Evolutionary conservation across 2,329 filamentous ascomycete genomes (phyloP), one percentile per base, ranked within the genome.

Genomic region (Neonectria hederae): DNA sequence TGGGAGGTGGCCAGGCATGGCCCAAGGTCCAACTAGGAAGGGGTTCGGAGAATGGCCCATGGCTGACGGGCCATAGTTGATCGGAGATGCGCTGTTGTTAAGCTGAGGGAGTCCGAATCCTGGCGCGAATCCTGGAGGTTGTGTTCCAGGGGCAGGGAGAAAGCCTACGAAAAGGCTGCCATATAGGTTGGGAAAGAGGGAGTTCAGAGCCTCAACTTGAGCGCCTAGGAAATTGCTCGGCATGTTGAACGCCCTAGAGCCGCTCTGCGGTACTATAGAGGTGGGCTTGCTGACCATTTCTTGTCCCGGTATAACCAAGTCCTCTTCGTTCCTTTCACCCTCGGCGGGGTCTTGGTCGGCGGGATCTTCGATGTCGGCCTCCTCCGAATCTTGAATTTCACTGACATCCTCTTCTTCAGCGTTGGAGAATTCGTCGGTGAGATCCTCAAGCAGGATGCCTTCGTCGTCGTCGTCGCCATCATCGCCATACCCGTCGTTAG

Each of bases 401-500:
- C 49, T 49, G 56, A 48, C 51, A 14, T 56, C 60, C 7, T 65
- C 62, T 24, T 65, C 40, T 13, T 69, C 65, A 26, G 35, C 60
- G 4, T 75, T 70, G 10, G 65, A 70, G 24, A 63, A 59, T 22
- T 72, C 66, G 22, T 74, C 72, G 14, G 63, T 61, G 2, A 76
- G 57, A 42, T 82, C 78, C 6, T 78, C 76, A 10, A 79, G 68
- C 1, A 75, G 45, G 30, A 78, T 68, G 3, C 76, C 77, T 26
- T 80, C 76, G 3, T 81, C 79, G 22, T 80, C 75, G 0, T 79
- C 76, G 2, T 76, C 77, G 4, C 26, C 46, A 7, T 79, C 75
- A 4, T 38, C 14, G 35, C 35, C 35, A 17, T 38, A 38, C 35
- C 77, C 76, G 2, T 76, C 77, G 4, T 26, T 17, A 3, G 69